Evolutionary conservation across 495 filamentous ascomycete genomes (phyloP), one percentile per base, ranked within the genome.

Genomic region (Astrothelium macrocarpum): DNA sequence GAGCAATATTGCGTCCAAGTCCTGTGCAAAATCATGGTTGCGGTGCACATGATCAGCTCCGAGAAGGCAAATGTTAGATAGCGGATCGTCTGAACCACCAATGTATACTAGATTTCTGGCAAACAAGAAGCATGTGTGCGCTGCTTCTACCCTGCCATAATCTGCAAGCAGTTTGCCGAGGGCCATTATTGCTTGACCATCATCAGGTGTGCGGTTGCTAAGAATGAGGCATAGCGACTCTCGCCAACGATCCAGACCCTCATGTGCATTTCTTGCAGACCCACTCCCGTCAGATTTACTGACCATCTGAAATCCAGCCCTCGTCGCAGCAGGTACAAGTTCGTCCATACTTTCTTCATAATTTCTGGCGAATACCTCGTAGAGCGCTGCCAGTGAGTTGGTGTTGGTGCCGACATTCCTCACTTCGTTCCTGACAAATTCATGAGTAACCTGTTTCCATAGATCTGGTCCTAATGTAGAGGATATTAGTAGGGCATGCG

Each of bases 301-400:
- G 65, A 95, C 81, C 78, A 99, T 87, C 71, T 94, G 90, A 64
- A 97, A 83, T 4, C 95, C 95, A 56, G 92, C 90, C 34, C 95
- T 83, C 45, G 94, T 95, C 62, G 92, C 94, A 26, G 87, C 87
- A 11, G 94, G 93, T n/a, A 99, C 94, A 56, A 99, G 84, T 70
- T 97, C 91, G 72, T 99, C 94, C 32, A 97, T 84, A 65, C 91
- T 93, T 66, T 97, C 95, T 63, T 97, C 93, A 64, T 87, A 84
- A 69, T 96, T 97, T 0, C 94, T 92, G 32, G 91, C 91, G 64
- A 99, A 89, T 5, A 96, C 86, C 67, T 92, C 88, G 72, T 97
- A 99, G 14, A 97, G 77, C 5, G 91, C 88, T 20, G 95, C 91
- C 45, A 97, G 79, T 10, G 92, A 89, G 70, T 96, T 87, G 28